Evolutionary conservation across 768 basidiomycete genomes (phyloP).

Genomic region (Lentinula aciculospora): DNA sequence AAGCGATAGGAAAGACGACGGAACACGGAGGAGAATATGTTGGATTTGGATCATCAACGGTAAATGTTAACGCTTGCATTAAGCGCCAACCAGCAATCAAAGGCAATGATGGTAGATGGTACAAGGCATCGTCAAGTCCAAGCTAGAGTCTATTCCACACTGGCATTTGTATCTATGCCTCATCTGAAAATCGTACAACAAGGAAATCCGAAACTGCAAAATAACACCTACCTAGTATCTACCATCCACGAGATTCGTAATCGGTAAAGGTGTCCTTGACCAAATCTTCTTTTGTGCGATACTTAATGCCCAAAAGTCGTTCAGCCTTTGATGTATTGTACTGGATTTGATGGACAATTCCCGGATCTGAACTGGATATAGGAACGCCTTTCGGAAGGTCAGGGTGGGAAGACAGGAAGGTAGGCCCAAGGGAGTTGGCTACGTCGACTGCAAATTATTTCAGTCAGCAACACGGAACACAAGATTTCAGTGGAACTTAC

Average conservation of each 20-base stretch:
- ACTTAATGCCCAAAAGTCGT: conserved; percentile 4
- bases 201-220: too few species aligned
- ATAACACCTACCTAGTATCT: too few species aligned
- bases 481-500: conserved; percentile 14
- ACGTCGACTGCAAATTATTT: conserved; percentile 23
- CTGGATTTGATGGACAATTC: not conserved
- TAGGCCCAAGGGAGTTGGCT: conserved; percentile 12
- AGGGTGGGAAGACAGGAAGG: not conserved
- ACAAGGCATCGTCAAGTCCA: too few species aligned
- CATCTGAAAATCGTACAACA: too few species aligned
- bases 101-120: too few species aligned
- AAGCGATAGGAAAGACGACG: too few species aligned
- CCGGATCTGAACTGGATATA: not conserved
- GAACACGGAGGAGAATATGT: too few species aligned
- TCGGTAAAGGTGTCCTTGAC: conserved; percentile 2
- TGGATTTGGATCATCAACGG: too few species aligned
- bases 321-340: conserved; percentile 4
- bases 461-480: not conserved
- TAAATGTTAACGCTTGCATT: too few species aligned
- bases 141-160: too few species aligned
- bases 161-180: too few species aligned
- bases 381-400: conserved; percentile 6
- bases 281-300: conserved; percentile 1
- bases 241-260: conserved; percentile 4
- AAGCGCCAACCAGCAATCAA: too few species aligned